A percentile compares a stretch with the other conserved stretches of the same genome.
These are phyloP conservation scores for Rosellinia necatrix DNA, from an alignment of 2,329 filamentous ascomycete species.

Conservation along the genomic window DNA sequence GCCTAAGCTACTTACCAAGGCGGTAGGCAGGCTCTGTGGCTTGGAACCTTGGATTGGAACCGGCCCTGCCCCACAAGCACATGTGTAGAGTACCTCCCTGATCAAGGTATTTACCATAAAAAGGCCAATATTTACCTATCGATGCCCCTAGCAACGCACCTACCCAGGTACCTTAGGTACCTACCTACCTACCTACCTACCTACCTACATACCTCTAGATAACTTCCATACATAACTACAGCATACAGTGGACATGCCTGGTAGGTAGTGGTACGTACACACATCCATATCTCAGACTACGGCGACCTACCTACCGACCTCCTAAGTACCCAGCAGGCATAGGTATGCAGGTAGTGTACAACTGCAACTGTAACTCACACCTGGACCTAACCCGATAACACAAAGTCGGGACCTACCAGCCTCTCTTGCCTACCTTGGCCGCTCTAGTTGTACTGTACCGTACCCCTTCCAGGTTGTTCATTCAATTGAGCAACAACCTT, in stretches of 20 bases:
- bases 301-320: too few relatives aligned
- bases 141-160: constrained; percentile 14
- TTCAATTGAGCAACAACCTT: constrained; percentile 41
- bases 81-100: not conserved
- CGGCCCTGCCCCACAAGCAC: not conserved
- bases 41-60: not conserved
- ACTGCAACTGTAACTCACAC: too few relatives aligned
- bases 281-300: too few relatives aligned
- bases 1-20: too few relatives aligned
- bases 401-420: constrained; percentile 9
- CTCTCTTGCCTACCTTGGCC: constrained; percentile 23
- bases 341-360: too few relatives aligned
- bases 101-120: not conserved
- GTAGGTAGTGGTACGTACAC: too few relatives aligned
- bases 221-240: too few relatives aligned
- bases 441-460: constrained; percentile 22
- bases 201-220: too few relatives aligned
- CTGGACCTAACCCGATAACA: too few relatives aligned
- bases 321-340: too few relatives aligned
- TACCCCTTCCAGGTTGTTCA: constrained; percentile 30
- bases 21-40: not conserved
- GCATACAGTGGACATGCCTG: too few relatives aligned
- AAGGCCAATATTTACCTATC: not conserved
- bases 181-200: not conserved
- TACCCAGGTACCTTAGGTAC: not conserved